Evolutionary conservation across 164 flowering plant genomes (phyloP).

Genomic region (Sextonia rubra): DNA sequence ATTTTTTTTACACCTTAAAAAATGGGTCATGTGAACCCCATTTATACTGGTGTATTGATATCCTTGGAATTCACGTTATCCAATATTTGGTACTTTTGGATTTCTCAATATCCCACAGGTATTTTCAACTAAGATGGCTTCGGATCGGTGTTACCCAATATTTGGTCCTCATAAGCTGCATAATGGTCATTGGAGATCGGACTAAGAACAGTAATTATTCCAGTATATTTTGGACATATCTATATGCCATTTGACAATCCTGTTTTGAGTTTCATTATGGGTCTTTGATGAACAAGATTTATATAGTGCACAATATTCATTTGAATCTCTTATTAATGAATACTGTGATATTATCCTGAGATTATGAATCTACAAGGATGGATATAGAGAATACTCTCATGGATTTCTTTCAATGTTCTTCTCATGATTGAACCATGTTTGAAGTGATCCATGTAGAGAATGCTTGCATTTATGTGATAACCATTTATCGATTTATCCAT

Average conservation of each 20-base stretch:
- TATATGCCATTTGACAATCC: neutral
- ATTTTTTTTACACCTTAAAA: neutral
- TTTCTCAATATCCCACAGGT: neutral
- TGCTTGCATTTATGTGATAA: neutral
- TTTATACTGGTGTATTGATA: neutral
- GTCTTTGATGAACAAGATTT: slow-evolving; percentile 8
- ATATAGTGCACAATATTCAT: neutral
- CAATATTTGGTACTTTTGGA: neutral
- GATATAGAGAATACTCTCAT: too few relatives aligned
- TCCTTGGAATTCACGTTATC: neutral
- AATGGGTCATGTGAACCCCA: neutral
- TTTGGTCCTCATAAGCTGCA: neutral
- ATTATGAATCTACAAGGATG: slow-evolving; percentile 21
- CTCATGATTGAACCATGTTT: neutral
- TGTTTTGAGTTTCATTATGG: neutral
- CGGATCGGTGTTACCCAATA: neutral
- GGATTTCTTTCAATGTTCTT: too few relatives aligned
- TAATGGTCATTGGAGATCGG: neutral
- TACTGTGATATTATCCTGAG: slow-evolving; percentile 6
- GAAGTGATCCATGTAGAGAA: neutral
- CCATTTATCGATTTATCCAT: too few relatives aligned
- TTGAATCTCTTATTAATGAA: slow-evolving; percentile 11
- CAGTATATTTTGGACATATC: neutral
- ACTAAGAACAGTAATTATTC: slow-evolving; percentile 9
- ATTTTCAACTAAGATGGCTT: neutral